These are phyloP conservation scores for Drosera capensis DNA, from an alignment of 148 eudicot species.

Conservation along the genomic window DNA sequence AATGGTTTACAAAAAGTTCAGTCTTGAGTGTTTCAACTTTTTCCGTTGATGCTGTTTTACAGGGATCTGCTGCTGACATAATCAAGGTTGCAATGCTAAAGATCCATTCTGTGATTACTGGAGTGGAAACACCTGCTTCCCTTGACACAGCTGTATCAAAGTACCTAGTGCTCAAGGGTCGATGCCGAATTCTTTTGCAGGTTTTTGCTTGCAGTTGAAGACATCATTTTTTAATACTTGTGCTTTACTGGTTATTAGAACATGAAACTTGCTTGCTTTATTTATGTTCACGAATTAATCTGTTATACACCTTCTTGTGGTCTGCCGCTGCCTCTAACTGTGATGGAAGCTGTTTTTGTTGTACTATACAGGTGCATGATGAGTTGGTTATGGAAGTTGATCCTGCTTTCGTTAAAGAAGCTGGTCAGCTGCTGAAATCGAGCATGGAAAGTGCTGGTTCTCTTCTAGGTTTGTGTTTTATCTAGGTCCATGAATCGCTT, in stretches of 20 bases:
- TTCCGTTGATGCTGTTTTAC: slow-evolving; percentile 5
- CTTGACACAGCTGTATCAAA: slow-evolving; percentile 19
- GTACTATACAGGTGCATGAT: slow-evolving; percentile 61
- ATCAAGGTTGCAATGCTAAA: slow-evolving; percentile 91
- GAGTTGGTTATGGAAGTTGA: slow-evolving; percentile 89
- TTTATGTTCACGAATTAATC: neutral
- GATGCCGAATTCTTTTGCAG: slow-evolving; percentile 84
- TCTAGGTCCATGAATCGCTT: neutral
- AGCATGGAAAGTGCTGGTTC: slow-evolving; percentile 84
- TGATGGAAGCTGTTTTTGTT: neutral
- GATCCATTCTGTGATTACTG: slow-evolving; percentile 50
- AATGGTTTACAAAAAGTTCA: too few species aligned
- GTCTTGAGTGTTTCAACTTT: too few species aligned
- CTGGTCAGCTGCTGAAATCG: slow-evolving; percentile 48
- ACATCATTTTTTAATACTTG: neutral
- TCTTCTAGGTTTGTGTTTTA: slow-evolving; percentile 50
- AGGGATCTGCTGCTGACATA: slow-evolving; percentile 99
- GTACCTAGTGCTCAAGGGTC: slow-evolving; percentile 61
- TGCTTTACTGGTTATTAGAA: neutral
- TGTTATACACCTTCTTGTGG: neutral
- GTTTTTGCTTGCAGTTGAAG: slow-evolving; percentile 13
- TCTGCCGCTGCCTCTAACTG: too few species aligned
- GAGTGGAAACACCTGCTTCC: slow-evolving; percentile 15
- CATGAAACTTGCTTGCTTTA: too few species aligned
- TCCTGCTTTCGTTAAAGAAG: slow-evolving; percentile 55